Conservation (phyloP, 2,329 filamentous ascomycete species). For the Neoarthrinium moseri region DNA sequence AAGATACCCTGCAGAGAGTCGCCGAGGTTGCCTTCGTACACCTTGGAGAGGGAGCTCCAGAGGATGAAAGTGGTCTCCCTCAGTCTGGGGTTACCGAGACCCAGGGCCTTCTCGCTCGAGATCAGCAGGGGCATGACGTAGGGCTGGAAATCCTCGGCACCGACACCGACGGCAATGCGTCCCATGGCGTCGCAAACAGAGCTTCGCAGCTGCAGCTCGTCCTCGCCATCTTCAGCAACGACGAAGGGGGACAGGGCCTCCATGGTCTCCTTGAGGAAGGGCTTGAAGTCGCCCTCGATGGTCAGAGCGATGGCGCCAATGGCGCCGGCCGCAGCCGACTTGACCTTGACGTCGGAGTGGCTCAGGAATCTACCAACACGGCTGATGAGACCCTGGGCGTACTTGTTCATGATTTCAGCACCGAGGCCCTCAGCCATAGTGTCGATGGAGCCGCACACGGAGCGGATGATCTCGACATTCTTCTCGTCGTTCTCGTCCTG, state of each 20-base stretch:
- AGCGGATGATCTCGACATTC: conserved; percentile 82
- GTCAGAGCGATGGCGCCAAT: conserved; percentile 88
- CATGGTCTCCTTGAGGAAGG: conserved; percentile 94
- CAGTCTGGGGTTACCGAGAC: conserved; percentile 84
- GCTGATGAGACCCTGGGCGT: conserved; percentile 79
- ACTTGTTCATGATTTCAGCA: conserved; percentile 74
- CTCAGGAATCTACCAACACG: conserved; percentile 81
- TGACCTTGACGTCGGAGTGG: conserved; percentile 85
- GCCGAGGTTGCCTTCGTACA: conserved; percentile 82
- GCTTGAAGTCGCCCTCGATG: conserved; percentile 77
- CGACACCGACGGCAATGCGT: conserved; percentile 87
- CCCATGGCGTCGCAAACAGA: conserved; percentile 91
- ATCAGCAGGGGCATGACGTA: conserved; percentile 90
- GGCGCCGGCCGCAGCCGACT: conserved; percentile 84
- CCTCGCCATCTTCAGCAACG: conserved; percentile 81
- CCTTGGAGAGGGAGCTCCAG: conserved; percentile 91
- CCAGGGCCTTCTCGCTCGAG: conserved; percentile 85
- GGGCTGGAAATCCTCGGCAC: conserved; percentile 80
- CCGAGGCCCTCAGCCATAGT: conserved; percentile 86
- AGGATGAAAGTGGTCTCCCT: conserved; percentile 97
- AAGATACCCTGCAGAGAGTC: conserved; percentile 78
- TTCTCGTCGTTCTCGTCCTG: conserved; percentile 68
- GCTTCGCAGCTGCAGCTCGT: conserved; percentile 85
- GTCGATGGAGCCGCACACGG: conserved; percentile 86
- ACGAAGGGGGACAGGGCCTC: conserved; percentile 82